These are phyloP conservation scores for Microbotryomycetes sp. DNA, from an alignment of 1,284 basidiomycete species.

Conservation along the genomic window DNA sequence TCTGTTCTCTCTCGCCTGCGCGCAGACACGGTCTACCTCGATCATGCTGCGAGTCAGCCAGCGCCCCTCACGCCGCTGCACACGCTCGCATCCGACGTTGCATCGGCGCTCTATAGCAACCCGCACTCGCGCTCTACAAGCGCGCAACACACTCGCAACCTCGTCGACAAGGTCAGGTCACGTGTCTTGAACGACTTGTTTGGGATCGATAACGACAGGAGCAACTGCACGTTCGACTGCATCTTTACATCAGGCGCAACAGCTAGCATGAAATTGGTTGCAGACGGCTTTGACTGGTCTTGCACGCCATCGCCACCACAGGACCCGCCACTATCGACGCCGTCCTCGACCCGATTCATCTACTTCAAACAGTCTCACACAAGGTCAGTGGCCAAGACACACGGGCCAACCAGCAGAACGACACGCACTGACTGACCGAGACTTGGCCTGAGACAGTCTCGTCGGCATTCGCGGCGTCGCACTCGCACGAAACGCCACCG, in stretches of 20 bases:
- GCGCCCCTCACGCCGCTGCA: slow-evolving; percentile 31
- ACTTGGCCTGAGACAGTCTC: slow-evolving; percentile 47
- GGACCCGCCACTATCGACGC: neutral
- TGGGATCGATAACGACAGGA: slow-evolving; percentile 47
- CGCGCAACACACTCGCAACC: slow-evolving; percentile 27
- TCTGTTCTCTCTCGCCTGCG: neutral
- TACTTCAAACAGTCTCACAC: slow-evolving; percentile 70
- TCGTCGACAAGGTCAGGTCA: slow-evolving; percentile 31
- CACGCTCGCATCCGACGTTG: slow-evolving; percentile 23
- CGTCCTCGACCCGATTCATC: slow-evolving; percentile 50
- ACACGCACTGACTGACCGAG: too few relatives aligned
- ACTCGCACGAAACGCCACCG: slow-evolving; percentile 48
- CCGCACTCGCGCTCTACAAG: slow-evolving; percentile 39
- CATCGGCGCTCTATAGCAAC: slow-evolving; percentile 35
- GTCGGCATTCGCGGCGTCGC: slow-evolving; percentile 72
- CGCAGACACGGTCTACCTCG: slow-evolving; percentile 35
- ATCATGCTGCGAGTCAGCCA: slow-evolving; percentile 38
- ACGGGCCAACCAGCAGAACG: too few relatives aligned
- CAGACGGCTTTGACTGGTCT: slow-evolving; percentile 67
- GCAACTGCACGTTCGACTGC: slow-evolving; percentile 57
- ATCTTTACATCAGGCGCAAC: slow-evolving; percentile 74
- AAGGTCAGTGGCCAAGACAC: slow-evolving; percentile 12
- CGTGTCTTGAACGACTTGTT: slow-evolving; percentile 37
- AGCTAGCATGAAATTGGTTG: slow-evolving; percentile 67
- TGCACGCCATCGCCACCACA: slow-evolving; percentile 25